These are phyloP conservation scores for Orychophragmus violaceus DNA, from an alignment of 345 rosid genomes.

Conservation along the genomic window DNA sequence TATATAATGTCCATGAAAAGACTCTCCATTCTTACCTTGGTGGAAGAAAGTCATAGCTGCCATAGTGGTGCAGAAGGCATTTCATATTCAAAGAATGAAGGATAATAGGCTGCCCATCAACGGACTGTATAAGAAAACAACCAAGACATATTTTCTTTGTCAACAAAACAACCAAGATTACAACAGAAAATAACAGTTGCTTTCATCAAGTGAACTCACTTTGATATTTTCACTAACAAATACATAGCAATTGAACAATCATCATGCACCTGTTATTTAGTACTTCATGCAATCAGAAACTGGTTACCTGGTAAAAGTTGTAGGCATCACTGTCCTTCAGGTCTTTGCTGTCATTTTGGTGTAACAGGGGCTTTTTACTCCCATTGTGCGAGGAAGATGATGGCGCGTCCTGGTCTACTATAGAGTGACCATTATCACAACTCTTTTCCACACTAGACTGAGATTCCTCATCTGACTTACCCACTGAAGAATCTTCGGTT, in stretches of 20 bases:
- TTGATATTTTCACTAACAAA: not conserved
- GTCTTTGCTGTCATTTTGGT: conserved; percentile 34
- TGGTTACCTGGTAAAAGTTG: conserved; percentile 81
- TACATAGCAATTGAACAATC: not conserved
- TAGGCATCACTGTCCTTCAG: conserved; percentile 51
- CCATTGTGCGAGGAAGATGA: conserved; percentile 44
- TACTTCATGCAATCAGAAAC: conserved; percentile 5
- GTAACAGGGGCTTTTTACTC: conserved; percentile 28
- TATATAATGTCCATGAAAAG: not conserved
- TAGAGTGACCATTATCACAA: conserved; percentile 30
- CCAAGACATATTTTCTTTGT: not conserved
- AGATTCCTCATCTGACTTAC: conserved; percentile 30
- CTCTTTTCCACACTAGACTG: conserved; percentile 34
- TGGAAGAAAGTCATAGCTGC: conserved; percentile 72
- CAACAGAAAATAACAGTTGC: not conserved
- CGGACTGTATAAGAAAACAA: conserved; percentile 49
- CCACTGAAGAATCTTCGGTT: conserved; percentile 20
- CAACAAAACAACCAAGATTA: not conserved
- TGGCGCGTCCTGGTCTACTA: conserved; percentile 31
- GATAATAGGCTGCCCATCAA: conserved; percentile 89
- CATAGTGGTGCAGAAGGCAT: conserved; percentile 82
- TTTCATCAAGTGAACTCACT: not conserved
- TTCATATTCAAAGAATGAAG: conserved; percentile 82
- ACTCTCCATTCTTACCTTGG: conserved; percentile 24
- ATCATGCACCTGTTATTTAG: not conserved